phyloP scores from a whole-genome alignment of 2,329 filamentous ascomycete species.

The Colletotrichum spinosum region DNA sequence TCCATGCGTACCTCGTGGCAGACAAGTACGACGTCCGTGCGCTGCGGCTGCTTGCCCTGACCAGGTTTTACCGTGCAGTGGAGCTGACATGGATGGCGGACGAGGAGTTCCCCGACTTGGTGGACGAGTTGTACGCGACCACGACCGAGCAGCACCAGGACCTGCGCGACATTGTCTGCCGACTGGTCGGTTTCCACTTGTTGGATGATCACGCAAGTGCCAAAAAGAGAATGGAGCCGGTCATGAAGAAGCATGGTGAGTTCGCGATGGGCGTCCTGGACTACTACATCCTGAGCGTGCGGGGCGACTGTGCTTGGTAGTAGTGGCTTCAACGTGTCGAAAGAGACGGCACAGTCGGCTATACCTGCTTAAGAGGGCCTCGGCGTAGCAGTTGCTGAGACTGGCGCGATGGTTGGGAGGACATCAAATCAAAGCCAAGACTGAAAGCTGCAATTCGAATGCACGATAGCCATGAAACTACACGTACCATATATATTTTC shows the following conservation, averaged over 20 bases:
- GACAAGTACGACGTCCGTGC: conserved; percentile 50
- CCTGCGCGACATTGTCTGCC: conserved; percentile 40
- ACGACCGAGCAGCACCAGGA: conserved; percentile 37
- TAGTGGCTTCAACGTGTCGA: too few species aligned
- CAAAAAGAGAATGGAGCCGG: conserved; percentile 29
- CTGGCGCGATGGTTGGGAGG: too few species aligned
- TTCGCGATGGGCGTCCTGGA: conserved; percentile 36
- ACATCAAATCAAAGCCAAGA: too few species aligned
- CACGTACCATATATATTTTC: too few species aligned
- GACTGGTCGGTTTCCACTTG: conserved; percentile 32
- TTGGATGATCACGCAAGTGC: neutral
- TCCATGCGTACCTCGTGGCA: conserved; percentile 49
- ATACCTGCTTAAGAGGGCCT: too few species aligned
- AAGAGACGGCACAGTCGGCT: too few species aligned
- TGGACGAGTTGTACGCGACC: conserved; percentile 43
- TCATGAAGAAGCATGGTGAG: conserved; percentile 41
- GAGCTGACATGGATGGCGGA: conserved; percentile 25
- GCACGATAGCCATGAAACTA: too few species aligned
- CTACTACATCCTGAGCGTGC: neutral
- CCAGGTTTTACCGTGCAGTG: conserved; percentile 45
- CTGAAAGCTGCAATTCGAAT: too few species aligned
- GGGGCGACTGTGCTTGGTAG: too few species aligned
- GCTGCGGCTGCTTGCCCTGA: conserved; percentile 44
- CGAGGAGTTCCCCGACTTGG: conserved; percentile 39
- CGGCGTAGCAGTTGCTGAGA: too few species aligned